Base-by-base conservation (phyloP, 192 early-diverging fungal species). In the Spinellus fusiger region DNA sequence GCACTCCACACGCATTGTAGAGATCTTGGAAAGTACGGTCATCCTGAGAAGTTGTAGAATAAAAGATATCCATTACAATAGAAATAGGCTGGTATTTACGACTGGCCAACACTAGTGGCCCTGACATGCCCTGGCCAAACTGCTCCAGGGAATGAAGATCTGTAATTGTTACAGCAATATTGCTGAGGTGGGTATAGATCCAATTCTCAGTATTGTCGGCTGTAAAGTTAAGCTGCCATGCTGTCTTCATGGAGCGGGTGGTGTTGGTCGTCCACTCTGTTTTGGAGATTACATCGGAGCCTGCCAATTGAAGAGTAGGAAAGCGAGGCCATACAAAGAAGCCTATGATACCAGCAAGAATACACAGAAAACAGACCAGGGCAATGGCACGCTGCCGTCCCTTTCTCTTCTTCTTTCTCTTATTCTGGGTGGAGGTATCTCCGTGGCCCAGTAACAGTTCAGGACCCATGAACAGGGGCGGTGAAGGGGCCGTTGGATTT, bases 291-390 rank as follows among this genome's bases (percentile, higher is more conserved):
- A 55, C 32, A 16, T 37, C 49, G 16, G 61, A 55, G 22, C 56
- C 44, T 40, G 44, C 35, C 31, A 64, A 38, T 16, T 28, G 20
- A 4, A 69, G 20, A 34, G 47, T 59, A 3, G 57, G 61, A 5
- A 29, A 37, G 20, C 69, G 57, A 0, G 69, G 69, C 58, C 69
- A 70, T 34, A 70, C 69, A 61, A 70, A 61, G 25, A 56, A 70
- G 56, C 62, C 60, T 34, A 65, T 31, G 12, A 70, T 26, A 18
- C 28, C 63, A 12, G 65, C 38, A 16, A 65, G 10, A 10, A 59
- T 35, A 44, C n/a, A n/a, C n/a, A n/a, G n/a, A n/a, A n/a, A n/a
- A n/a, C n/a, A n/a, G n/a, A n/a, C n/a, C n/a, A n/a, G n/a, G n/a
- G 54, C 34, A 31, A 34, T 55, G 13, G 54, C 29, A 33, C 28